phyloP scores from a whole-genome alignment of 2,329 filamentous ascomycete genomes.

The Pseudogymnoascus sp. region DNA sequence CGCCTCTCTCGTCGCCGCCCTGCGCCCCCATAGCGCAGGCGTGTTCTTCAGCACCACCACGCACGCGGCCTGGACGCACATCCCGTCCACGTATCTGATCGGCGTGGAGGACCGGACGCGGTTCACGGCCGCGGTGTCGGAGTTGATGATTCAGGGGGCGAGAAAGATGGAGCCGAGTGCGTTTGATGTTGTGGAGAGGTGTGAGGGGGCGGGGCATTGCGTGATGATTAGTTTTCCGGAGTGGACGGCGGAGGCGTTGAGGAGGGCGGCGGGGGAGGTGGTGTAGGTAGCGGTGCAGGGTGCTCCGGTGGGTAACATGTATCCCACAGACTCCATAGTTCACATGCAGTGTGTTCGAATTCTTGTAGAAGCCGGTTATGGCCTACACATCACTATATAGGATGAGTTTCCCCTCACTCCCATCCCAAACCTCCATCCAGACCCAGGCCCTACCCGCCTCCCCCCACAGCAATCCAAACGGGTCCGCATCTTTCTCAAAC shows the following conservation, averaged over 20 bases:
- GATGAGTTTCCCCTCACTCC: conserved; percentile 6
- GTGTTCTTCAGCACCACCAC: conserved; percentile 9
- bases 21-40: background rate
- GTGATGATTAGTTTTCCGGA: conserved; percentile 16
- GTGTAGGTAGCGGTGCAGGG: background rate
- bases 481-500: conserved; percentile 43
- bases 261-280: background rate
- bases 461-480: conserved; percentile 43
- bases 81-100: conserved; percentile 9
- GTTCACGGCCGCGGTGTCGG: conserved; percentile 1
- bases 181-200: conserved; percentile 20
- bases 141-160: conserved; percentile 20
- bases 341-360: background rate
- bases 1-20: background rate
- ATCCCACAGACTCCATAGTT: background rate
- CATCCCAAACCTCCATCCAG: conserved; percentile 32
- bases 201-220: conserved; percentile 19
- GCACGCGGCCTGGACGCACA: conserved; percentile 6
- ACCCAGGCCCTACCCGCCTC: conserved; percentile 42
- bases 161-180: conserved; percentile 16
- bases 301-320: background rate
- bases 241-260: conserved; percentile 14
- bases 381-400: background rate
- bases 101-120: background rate
- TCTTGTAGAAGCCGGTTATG: background rate